These are phyloP conservation scores for Amborella trichopoda DNA, from an alignment of 164 flowering plant genomes.

Conservation along the genomic window DNA sequence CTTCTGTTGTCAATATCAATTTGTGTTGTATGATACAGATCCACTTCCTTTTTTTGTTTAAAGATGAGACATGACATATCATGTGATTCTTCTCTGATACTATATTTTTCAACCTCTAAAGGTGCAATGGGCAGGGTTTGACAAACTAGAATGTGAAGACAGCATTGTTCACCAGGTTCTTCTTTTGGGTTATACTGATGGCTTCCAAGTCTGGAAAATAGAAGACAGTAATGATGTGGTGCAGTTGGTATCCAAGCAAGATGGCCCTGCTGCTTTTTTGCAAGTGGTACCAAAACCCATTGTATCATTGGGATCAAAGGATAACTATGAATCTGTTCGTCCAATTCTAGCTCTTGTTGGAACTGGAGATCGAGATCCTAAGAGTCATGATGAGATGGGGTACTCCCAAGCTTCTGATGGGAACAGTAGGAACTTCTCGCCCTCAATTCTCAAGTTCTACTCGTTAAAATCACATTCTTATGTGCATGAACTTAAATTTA, in stretches of 20 bases:
- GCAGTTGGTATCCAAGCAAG: constrained; percentile 50
- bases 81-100: no score
- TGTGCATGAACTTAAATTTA: constrained; percentile 54
- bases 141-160: constrained; percentile 47
- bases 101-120: no score
- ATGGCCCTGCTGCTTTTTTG: constrained; percentile 64
- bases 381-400: constrained; percentile 22
- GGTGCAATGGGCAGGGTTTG: constrained; percentile 87
- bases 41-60: not conserved
- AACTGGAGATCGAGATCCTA: constrained; percentile 34
- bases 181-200: constrained; percentile 54
- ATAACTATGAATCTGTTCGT: constrained; percentile 42
- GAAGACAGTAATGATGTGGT: constrained; percentile 61
- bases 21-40: no score
- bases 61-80: no score
- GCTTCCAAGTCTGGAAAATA: constrained; percentile 89
- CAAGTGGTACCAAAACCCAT: constrained; percentile 55
- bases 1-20: no score
- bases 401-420: constrained; percentile 18
- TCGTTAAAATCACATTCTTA: constrained; percentile 63
- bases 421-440: constrained; percentile 24
- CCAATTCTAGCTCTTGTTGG: constrained; percentile 55
- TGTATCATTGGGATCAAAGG: constrained; percentile 24
- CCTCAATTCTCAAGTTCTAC: constrained; percentile 50
- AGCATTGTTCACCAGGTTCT: constrained; percentile 35